These are phyloP conservation scores for Artemisia annua DNA, from an alignment of 129 eudicot genomes.

Conservation along the genomic window DNA sequence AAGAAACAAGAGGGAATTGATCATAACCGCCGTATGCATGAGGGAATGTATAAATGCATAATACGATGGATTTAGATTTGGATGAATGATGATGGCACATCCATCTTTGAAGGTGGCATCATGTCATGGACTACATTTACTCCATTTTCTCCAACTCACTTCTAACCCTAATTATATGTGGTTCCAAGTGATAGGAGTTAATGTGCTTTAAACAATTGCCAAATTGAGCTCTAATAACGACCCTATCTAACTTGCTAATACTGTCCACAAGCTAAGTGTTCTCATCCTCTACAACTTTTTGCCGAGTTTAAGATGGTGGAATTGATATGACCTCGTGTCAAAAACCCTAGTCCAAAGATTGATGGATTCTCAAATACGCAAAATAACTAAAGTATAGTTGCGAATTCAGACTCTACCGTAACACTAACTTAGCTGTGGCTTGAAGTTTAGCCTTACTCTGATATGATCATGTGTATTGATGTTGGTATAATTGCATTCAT, in stretches of 20 bases:
- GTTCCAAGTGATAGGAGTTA: conserved; percentile 29
- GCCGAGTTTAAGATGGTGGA: conserved; percentile 1
- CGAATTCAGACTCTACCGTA: neutral
- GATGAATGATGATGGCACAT: conserved; percentile 21
- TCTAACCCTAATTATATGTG: conserved; percentile 37
- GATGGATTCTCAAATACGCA: conserved; percentile 11
- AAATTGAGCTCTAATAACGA: conserved; percentile 30
- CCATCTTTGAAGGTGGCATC: conserved; percentile 32
- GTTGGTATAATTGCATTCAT: neutral
- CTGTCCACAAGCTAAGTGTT: conserved; percentile 39
- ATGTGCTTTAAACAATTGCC: conserved; percentile 31
- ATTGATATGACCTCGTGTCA: conserved; percentile 21
- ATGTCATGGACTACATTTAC: conserved; percentile 27
- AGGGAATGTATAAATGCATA: conserved; percentile 37
- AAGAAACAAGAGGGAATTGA: conserved; percentile 40
- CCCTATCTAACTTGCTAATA: conserved; percentile 37
- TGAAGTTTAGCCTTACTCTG: neutral
- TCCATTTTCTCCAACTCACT: conserved; percentile 24
- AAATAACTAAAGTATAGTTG: neutral
- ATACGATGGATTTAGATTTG: conserved; percentile 34
- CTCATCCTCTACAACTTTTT: conserved; percentile 28
- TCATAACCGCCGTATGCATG: conserved; percentile 34
- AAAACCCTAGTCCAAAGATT: conserved; percentile 7
- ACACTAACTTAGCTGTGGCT: neutral
- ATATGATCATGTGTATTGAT: neutral